Evolutionary conservation across 768 basidiomycete species (phyloP).

Genomic region (Termitomyces sp.): DNA sequence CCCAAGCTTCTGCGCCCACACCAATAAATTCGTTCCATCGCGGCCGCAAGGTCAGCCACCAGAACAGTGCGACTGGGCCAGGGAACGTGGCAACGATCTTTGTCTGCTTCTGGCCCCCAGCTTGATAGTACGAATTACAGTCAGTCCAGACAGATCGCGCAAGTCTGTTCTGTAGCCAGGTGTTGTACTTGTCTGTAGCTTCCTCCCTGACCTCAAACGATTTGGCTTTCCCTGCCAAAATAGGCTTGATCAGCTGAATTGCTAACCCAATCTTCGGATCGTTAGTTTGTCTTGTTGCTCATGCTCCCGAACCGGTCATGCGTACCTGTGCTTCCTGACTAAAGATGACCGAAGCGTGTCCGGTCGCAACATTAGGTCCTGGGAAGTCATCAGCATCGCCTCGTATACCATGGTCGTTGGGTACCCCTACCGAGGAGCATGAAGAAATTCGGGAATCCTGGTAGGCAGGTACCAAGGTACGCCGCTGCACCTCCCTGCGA

Average conservation of each 20-base stretch:
- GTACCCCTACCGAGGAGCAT: conserved; percentile 34
- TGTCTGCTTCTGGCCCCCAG: conserved; percentile 27
- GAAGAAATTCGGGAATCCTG: conserved; percentile 53
- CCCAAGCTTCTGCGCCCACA: conserved; percentile 35
- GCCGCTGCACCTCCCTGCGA: conserved; percentile 44
- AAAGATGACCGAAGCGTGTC: conserved; percentile 54
- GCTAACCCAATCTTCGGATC: conserved; percentile 38
- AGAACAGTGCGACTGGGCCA: conserved; percentile 43
- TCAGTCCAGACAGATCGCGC: conserved; percentile 44
- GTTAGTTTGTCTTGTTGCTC: conserved; percentile 5
- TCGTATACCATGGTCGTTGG: not conserved
- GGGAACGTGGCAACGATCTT: conserved; percentile 48
- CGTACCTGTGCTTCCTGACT: conserved; percentile 49
- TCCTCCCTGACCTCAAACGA: conserved; percentile 44
- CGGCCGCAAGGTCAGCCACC: conserved; percentile 42
- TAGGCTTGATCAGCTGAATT: conserved; percentile 45
- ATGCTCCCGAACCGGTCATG: conserved; percentile 6
- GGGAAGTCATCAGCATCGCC: not conserved
- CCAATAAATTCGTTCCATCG: conserved; percentile 37
- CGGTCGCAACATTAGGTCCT: conserved; percentile 55
- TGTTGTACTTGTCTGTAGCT: conserved; percentile 44
- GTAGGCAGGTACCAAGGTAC: conserved; percentile 47
- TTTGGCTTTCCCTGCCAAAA: conserved; percentile 40
- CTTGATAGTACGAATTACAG: conserved; percentile 49
- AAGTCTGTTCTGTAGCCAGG: conserved; percentile 43